These are phyloP conservation scores for Solanum lycopersicoides DNA, from an alignment of 257 asterid species.

Conservation along the genomic window DNA sequence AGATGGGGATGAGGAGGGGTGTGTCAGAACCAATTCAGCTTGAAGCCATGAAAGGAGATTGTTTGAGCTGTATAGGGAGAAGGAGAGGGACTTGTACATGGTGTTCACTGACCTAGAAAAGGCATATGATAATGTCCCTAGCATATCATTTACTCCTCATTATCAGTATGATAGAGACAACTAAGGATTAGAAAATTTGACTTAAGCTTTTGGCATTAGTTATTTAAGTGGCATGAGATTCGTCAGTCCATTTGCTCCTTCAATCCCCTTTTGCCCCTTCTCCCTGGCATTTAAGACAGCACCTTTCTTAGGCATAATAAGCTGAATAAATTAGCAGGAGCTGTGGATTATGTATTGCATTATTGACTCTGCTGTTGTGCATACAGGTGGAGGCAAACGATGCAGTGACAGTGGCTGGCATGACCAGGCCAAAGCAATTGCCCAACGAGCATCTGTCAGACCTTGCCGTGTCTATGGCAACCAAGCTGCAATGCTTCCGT, in stretches of 20 bases:
- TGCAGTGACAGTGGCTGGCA: conserved; percentile 91
- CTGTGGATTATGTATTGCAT: not conserved
- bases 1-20: not conserved
- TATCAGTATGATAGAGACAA: not conserved
- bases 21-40: not conserved
- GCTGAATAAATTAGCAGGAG: not conserved
- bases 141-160: not conserved
- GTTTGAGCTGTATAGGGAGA: not conserved
- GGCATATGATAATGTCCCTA: not conserved
- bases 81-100: not conserved
- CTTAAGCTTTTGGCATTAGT: not conserved
- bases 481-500: conserved; percentile 90
- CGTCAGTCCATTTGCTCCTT: not conserved
- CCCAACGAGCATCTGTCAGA: conserved; percentile 83
- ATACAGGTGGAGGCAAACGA: conserved; percentile 88
- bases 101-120: not conserved
- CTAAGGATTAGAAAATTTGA: not conserved
- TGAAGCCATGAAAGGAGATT: not conserved
- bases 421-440: conserved; percentile 89
- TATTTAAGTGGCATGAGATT: not conserved
- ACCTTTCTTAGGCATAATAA: not conserved
- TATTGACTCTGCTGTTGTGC: conserved; percentile 2
- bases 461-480: conserved; percentile 89
- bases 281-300: not conserved
- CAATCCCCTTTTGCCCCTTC: not conserved